Conservation (phyloP, 345 rosid genomes). For the Eucalyptus guilfoylei region DNA sequence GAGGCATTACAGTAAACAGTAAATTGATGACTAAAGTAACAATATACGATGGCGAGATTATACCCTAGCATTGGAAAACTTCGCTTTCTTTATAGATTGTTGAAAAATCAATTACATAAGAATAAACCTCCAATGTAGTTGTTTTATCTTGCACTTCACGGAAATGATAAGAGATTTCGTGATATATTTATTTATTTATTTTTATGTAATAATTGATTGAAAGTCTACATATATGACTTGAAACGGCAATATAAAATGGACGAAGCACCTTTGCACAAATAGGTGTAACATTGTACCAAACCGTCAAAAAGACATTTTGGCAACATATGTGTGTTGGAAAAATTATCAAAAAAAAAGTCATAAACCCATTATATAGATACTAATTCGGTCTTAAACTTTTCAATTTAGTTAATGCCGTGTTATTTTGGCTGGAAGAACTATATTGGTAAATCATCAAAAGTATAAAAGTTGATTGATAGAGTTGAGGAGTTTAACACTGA, state of each 20-base stretch:
- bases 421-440: background rate
- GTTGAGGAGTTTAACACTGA: rapidly evolving
- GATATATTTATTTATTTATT: background rate
- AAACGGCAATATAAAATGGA: background rate
- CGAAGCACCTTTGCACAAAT: background rate
- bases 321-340: background rate
- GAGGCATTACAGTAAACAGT: background rate
- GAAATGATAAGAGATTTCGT: background rate
- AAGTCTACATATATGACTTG: background rate
- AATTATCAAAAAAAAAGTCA: background rate
- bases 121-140: too few species aligned
- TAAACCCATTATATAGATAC: background rate
- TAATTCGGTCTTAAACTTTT: rapidly evolving
- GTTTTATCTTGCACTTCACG: too few species aligned
- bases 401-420: background rate
- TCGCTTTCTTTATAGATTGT: background rate
- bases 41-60: background rate
- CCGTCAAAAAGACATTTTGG: background rate
- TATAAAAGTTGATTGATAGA: rapidly evolving
- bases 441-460: rapidly evolving
- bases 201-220: background rate
- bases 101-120: background rate
- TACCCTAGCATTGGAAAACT: background rate
- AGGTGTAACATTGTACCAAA: background rate
- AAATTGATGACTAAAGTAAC: background rate